Conservation (phyloP, 495 filamentous ascomycete genomes). For the Aspergillus olivimuriae region DNA sequence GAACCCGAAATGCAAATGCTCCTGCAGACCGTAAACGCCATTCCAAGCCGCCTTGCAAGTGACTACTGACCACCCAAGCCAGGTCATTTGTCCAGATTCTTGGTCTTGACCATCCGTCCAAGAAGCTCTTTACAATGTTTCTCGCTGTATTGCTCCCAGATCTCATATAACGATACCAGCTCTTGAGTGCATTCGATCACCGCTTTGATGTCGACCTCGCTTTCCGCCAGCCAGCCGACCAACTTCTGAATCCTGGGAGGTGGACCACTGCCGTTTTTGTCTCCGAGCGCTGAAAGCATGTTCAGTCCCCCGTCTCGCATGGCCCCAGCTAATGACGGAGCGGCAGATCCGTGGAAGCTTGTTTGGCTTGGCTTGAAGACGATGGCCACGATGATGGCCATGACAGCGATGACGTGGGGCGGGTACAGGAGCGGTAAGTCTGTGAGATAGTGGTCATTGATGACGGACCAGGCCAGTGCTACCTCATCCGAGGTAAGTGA, state of each 20-base stretch:
- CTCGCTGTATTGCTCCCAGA: conserved; percentile 85
- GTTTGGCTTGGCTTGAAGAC: conserved; percentile 59
- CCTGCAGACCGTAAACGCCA: conserved; percentile 2
- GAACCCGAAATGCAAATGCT: background rate
- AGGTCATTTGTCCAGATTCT: conserved; percentile 67
- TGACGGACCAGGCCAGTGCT: conserved; percentile 72
- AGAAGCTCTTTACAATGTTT: conserved; percentile 74
- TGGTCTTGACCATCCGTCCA: conserved; percentile 73
- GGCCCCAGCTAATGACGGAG: conserved; percentile 31
- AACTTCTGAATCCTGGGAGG: conserved; percentile 63
- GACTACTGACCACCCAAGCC: background rate
- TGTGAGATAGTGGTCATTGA: conserved; percentile 96
- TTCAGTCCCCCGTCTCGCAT: conserved; percentile 37
- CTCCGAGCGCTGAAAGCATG: conserved; percentile 33
- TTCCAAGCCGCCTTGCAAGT: background rate
- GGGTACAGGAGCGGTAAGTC: conserved; percentile 84
- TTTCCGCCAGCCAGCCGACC: conserved; percentile 83
- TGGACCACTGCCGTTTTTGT: conserved; percentile 28
- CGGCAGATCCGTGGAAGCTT: conserved; percentile 34
- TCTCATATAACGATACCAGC: conserved; percentile 89
- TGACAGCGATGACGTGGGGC: conserved; percentile 85
- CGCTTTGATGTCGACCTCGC: conserved; percentile 83
- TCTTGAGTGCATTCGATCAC: conserved; percentile 94
- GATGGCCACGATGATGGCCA: conserved; percentile 80
- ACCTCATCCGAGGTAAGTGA: conserved; percentile 70